phyloP scores from a whole-genome alignment of 139 green algal species.

The Protoeuglena noctilucae region DNA sequence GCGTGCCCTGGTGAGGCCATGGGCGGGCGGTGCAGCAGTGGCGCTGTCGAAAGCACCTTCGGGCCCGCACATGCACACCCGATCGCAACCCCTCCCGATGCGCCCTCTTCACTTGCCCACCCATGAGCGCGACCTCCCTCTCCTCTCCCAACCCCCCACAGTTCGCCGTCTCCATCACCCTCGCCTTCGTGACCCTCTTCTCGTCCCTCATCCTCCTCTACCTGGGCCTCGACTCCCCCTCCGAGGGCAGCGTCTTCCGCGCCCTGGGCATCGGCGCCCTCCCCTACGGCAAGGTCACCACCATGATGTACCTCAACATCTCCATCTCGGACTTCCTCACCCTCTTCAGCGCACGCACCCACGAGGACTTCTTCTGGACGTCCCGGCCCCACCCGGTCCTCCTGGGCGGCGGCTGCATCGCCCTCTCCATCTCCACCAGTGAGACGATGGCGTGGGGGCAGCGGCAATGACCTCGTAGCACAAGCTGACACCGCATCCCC shows the following conservation, averaged over 20 bases:
- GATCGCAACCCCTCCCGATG: too few species aligned
- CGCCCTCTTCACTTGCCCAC: background rate
- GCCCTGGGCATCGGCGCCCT: slow-evolving; percentile 27
- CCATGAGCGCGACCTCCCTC: slow-evolving; percentile 16
- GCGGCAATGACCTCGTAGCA: too few species aligned
- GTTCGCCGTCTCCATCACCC: slow-evolving; percentile 45
- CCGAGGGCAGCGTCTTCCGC: slow-evolving; percentile 16
- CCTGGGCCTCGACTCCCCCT: slow-evolving; percentile 36
- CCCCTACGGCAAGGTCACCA: slow-evolving; percentile 47
- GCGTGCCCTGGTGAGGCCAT: slow-evolving; percentile 19
- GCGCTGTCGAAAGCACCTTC: too few species aligned
- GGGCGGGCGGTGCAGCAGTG: background rate
- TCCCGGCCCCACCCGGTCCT: slow-evolving; percentile 20
- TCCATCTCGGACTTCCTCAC: slow-evolving; percentile 72
- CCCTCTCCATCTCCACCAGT: slow-evolving; percentile 48
- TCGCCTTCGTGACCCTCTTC: slow-evolving; percentile 45
- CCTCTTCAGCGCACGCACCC: slow-evolving; percentile 60
- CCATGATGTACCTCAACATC: slow-evolving; percentile 68
- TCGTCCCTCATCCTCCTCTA: slow-evolving; percentile 63
- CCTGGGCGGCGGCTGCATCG: slow-evolving; percentile 18
- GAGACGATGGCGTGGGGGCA: too few species aligned
- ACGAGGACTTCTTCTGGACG: slow-evolving; percentile 49
- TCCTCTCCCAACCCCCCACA: too few species aligned
- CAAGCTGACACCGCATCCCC: too few species aligned
- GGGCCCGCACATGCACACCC: too few species aligned